Conservation (phyloP, 1,284 basidiomycete species). For the Nidula niveotomentosa region DNA sequence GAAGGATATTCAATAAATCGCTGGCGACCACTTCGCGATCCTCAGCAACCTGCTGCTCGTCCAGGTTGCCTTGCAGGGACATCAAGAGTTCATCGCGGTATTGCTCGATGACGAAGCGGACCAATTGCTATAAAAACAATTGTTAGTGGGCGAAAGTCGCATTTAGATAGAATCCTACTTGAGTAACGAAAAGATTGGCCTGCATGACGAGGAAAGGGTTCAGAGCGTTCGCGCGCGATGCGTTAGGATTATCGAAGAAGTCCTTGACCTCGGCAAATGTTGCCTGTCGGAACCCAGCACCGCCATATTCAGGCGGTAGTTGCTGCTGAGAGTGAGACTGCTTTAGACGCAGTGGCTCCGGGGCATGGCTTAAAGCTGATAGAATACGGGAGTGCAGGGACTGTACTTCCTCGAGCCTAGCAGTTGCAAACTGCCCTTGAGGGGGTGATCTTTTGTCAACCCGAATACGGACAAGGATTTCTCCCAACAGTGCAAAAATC, state of each 20-base stretch:
- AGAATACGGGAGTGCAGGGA: constrained; percentile 74
- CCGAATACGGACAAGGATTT: constrained; percentile 80
- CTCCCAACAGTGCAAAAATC: constrained; percentile 80
- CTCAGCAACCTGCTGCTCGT: constrained; percentile 65
- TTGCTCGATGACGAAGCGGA: constrained; percentile 86
- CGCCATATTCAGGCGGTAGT: constrained; percentile 61
- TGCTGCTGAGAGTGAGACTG: constrained; percentile 45
- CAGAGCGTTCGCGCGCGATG: constrained; percentile 76
- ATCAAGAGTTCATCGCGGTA: constrained; percentile 81
- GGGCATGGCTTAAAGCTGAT: constrained; percentile 65
- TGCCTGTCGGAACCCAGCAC: constrained; percentile 71
- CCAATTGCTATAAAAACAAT: constrained; percentile 67
- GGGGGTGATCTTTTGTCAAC: constrained; percentile 83
- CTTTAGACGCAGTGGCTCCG: constrained; percentile 71
- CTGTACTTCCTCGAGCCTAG: constrained; percentile 76
- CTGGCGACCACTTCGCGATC: constrained; percentile 76
- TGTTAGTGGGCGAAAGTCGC: constrained; percentile 3
- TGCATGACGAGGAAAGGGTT: constrained; percentile 90
- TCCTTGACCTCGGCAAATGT: constrained; percentile 86
- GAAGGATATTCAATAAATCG: constrained; percentile 80
- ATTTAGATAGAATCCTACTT: constrained; percentile 40
- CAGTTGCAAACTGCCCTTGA: constrained; percentile 79
- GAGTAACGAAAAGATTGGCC: constrained; percentile 86
- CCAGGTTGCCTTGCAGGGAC: constrained; percentile 61
- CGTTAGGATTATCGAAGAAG: constrained; percentile 87